Base-by-base conservation (phyloP, 768 basidiomycete genomes). In the Xanthoconium purpureum region DNA sequence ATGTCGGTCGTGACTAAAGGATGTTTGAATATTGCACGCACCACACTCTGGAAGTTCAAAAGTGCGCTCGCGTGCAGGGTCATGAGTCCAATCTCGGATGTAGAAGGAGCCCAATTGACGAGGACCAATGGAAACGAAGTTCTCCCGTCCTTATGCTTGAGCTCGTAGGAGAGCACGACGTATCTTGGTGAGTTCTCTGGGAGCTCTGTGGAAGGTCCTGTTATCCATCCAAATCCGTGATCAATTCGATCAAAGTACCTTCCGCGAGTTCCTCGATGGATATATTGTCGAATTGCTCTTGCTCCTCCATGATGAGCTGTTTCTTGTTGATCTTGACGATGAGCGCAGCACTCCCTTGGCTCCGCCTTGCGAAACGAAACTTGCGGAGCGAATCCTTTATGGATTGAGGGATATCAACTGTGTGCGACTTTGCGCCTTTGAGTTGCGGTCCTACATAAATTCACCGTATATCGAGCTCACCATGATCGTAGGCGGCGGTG, bases 271-370 rank as follows among this genome's bases (percentile, higher is more conserved):
- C 91, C 63, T 89, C 88, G 55, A 94, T 83, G 53, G 79, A 80
- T 57, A 91, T 86, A 57, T 83, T 74, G 65, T 88, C 85, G 61
- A 90, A 86, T 66, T 87, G 84, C 52, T 93, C 90, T 33, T 85
- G 88, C 64, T 91, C 87, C 68, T 89, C 87, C 87, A 97, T 88
- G 61, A 84, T 66, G 55, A 95, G 80, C 63, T 85, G 78, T 39
- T 78, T 72, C 77, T 91, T 94, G 80, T 94, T 88, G 74, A 95
- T 91, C 83, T 94, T 95, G 73, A 95, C 85, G 63, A 93, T 75
- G 52, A 95, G 77, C 15, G 91, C 93, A 28, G 91, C 87, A 63
- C 80, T 87, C 38, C 85, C 88, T 18, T 78, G 72, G 43, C 79
- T 80, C 64, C 80, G 84, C 24, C 88, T 82, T 5, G 76, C 75